Conservation (phyloP, 2,329 filamentous ascomycete species). For the Colletotrichum sp. region DNA sequence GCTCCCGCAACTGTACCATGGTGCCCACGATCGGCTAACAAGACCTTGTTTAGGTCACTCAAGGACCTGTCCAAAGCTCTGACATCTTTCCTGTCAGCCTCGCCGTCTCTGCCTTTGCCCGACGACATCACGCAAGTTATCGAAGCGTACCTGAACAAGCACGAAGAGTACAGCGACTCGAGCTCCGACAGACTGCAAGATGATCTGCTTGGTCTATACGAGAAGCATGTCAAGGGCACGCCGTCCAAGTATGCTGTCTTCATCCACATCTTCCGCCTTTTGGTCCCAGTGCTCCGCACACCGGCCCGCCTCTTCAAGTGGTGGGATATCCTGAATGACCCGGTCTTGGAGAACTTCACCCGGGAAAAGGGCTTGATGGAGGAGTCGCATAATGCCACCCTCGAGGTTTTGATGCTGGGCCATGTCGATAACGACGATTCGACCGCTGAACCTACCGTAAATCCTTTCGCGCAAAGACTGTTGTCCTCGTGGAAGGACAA, state of each 20-base stretch:
- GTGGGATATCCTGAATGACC: slow-evolving; percentile 70
- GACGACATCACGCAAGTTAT: slow-evolving; percentile 68
- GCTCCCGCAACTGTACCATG: not conserved
- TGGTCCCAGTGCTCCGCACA: slow-evolving; percentile 69
- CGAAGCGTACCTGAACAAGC: slow-evolving; percentile 70
- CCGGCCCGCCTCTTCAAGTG: slow-evolving; percentile 70
- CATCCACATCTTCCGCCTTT: slow-evolving; percentile 67
- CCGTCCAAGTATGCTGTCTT: slow-evolving; percentile 69
- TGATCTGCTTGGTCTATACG: slow-evolving; percentile 71
- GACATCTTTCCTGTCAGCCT: slow-evolving; percentile 50
- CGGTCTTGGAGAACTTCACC: slow-evolving; percentile 42
- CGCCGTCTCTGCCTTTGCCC: slow-evolving; percentile 66
- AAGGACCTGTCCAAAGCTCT: slow-evolving; percentile 68
- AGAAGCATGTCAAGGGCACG: slow-evolving; percentile 64
- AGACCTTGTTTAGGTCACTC: slow-evolving; percentile 47
- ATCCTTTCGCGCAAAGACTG: slow-evolving; percentile 61
- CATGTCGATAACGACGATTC: slow-evolving; percentile 59
- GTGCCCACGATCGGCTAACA: not conserved
- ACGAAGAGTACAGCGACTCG: slow-evolving; percentile 70
- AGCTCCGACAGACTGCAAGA: slow-evolving; percentile 76
- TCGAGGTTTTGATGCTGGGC: slow-evolving; percentile 69
- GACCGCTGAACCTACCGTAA: slow-evolving; percentile 38
- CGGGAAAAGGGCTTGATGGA: slow-evolving; percentile 54
- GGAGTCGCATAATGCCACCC: slow-evolving; percentile 69
- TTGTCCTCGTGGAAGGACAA: slow-evolving; percentile 63